Base-by-base conservation (phyloP, 768 basidiomycete genomes). In the Ramaria rubella region DNA sequence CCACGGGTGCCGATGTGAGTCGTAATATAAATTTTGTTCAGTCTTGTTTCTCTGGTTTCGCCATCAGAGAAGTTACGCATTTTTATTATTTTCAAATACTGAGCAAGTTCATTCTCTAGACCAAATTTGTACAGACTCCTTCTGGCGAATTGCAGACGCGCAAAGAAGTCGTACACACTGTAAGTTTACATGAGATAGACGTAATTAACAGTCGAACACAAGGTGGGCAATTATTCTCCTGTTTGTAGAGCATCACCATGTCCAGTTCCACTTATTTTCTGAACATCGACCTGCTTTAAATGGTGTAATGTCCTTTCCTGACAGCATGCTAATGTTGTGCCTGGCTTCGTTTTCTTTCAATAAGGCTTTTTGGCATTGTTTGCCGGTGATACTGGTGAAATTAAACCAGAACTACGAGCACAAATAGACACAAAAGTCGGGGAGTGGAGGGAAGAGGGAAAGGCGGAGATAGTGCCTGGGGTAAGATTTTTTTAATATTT, bases 131-230 rank as follows among this genome's bases (percentile, higher is more conserved):
- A 11, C 92, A 94, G 76, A 95, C 92, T 68, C 96, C 96, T 3
- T 93, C 95, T 62, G 96, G 96, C 55, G 95, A 99, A 72, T 85
- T 98, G 57, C 96, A 98, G 75, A 94, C 94, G 65, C 86, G 95
- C 61, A 93, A 92, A 76, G 94, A 97, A 72, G 90, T 97, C 58
- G 90, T 94, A 7, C 96, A 99, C 71, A 97, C 94, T 0, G 94
- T 98, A 9, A 94, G 94, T 0, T 76, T 99, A 14, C 96, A 98
- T 71, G 96, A 99, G 73, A 98, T 99, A 64, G 96, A 99, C 67
- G 94, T 98, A 52, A 98, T 98, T 77, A 99, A 98, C 77, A 93
- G 90, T 61, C 83, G 95, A 50, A 98, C 95, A 5, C 96, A 99
- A 75, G 96, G 44, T 56, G 9, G 6, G 34, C 26, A 19, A n/a